Evolutionary conservation across 2,329 filamentous ascomycete species (phyloP).

Genomic region (Thermomyces lanuginosus): DNA sequence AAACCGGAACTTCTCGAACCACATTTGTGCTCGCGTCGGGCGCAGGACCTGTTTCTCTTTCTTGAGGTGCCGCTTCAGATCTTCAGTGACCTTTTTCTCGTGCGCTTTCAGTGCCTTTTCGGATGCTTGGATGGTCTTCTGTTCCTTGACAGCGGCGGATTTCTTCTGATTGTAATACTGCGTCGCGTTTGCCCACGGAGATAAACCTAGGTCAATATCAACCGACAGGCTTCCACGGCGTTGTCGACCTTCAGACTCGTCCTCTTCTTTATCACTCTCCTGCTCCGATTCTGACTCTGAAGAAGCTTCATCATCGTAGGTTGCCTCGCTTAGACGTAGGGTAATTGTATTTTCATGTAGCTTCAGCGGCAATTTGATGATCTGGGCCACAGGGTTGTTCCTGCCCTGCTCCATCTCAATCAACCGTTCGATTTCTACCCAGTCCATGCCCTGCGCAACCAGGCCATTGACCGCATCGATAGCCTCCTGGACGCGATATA

Average conservation of each 20-base stretch:
- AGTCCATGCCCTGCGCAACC: conserved; percentile 92
- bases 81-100: conserved; percentile 70
- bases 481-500: conserved; percentile 80
- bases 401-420: conserved; percentile 73
- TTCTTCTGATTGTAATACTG: conserved; percentile 88
- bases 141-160: conserved; percentile 66
- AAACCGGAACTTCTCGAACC: conserved; percentile 96
- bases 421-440: conserved; percentile 76
- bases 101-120: conserved; percentile 72
- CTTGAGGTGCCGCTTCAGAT: conserved; percentile 75
- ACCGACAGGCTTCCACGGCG: conserved; percentile 42
- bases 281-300: conserved; percentile 44
- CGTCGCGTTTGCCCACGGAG: conserved; percentile 75
- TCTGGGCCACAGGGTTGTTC: conserved; percentile 68
- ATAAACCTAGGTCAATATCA: conserved; percentile 69
- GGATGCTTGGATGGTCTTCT: conserved; percentile 71
- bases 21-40: conserved; percentile 66
- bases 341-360: conserved; percentile 82
- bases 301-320: conserved; percentile 46
- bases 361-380: conserved; percentile 76
- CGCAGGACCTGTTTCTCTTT: conserved; percentile 79
- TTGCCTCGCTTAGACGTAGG: conserved; percentile 56
- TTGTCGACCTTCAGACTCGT: conserved; percentile 7
- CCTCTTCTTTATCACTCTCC: conserved; percentile 20
- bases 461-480: conserved; percentile 83